Conservation (phyloP, 805 yeast species). For the Yamadazyma tumulicola region DNA sequence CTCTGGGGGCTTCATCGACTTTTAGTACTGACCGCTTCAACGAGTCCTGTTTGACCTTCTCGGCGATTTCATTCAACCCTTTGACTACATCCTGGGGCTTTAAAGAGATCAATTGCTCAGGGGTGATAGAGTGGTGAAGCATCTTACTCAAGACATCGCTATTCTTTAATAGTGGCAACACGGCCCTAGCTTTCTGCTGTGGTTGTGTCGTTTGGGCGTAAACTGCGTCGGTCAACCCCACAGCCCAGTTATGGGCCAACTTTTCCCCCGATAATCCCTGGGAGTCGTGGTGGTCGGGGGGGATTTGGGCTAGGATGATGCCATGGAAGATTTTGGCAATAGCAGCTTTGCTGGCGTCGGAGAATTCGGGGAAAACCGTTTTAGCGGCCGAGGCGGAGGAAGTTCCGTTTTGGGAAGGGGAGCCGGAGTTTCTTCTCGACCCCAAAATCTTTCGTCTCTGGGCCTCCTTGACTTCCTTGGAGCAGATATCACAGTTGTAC, state of each 20-base stretch:
- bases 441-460: constrained; percentile 4
- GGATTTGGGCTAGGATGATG: constrained; percentile 40
- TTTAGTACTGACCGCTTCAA: constrained; percentile 67
- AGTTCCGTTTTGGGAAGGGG: neutral
- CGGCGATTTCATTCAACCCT: constrained; percentile 66
- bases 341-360: constrained; percentile 40
- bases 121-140: constrained; percentile 48
- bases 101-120: constrained; percentile 58
- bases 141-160: constrained; percentile 55
- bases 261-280: constrained; percentile 22
- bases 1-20: constrained; percentile 55
- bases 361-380: neutral
- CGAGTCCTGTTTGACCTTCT: constrained; percentile 65
- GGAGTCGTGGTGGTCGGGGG: constrained; percentile 24
- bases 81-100: constrained; percentile 79
- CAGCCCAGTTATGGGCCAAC: constrained; percentile 45
- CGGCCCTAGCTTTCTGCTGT: constrained; percentile 67
- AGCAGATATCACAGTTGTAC: constrained; percentile 55
- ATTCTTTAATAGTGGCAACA: constrained; percentile 47
- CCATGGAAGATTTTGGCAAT: constrained; percentile 51
- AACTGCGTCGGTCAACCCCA: constrained; percentile 50
- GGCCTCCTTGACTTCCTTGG: constrained; percentile 6
- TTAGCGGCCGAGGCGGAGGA: constrained; percentile 2
- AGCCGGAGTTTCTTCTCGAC: too few species aligned
- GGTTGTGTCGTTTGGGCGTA: too few species aligned